Evolutionary conservation across 176 grass and related monocot species (phyloP).

Genomic region (Pontederia crassipes): DNA sequence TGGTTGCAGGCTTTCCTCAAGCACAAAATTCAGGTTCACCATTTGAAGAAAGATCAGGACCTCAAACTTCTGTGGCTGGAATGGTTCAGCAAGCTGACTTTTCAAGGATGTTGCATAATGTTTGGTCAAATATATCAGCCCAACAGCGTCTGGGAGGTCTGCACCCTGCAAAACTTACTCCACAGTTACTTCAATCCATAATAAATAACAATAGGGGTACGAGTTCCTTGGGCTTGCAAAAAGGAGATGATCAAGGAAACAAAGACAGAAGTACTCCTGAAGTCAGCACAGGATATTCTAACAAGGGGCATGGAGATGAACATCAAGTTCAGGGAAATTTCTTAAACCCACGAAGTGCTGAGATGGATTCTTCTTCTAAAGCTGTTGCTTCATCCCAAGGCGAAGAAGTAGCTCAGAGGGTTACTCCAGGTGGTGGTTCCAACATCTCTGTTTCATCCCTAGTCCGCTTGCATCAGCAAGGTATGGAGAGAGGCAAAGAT

Average conservation of each 20-base stretch:
- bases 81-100: conserved; percentile 17
- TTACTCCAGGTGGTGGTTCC: conserved; percentile 34
- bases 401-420: conserved; percentile 37
- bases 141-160: conserved; percentile 9
- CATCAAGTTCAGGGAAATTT: conserved; percentile 6
- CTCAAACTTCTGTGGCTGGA: conserved; percentile 4
- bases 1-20: conserved; percentile 4
- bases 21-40: conserved; percentile 8
- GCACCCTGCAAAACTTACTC: conserved; percentile 5
- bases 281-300: conserved; percentile 4
- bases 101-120: conserved; percentile 21
- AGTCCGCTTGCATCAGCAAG: conserved; percentile 43
- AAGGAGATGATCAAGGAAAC: conserved; percentile 5
- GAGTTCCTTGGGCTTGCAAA: conserved; percentile 14
- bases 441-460: conserved; percentile 37
- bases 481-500: conserved; percentile 35
- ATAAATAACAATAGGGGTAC: conserved; percentile 5
- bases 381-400: conserved; percentile 30
- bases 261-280: conserved; percentile 17
- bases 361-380: conserved; percentile 32
- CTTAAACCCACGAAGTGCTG: conserved; percentile 4
- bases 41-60: conserved; percentile 3
- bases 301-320: conserved; percentile 19
- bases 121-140: conserved; percentile 26
- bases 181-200: conserved; percentile 14